Evolutionary conservation across 2,329 filamentous ascomycete genomes (phyloP).

Genomic region (Hypoxylon sp.): DNA sequence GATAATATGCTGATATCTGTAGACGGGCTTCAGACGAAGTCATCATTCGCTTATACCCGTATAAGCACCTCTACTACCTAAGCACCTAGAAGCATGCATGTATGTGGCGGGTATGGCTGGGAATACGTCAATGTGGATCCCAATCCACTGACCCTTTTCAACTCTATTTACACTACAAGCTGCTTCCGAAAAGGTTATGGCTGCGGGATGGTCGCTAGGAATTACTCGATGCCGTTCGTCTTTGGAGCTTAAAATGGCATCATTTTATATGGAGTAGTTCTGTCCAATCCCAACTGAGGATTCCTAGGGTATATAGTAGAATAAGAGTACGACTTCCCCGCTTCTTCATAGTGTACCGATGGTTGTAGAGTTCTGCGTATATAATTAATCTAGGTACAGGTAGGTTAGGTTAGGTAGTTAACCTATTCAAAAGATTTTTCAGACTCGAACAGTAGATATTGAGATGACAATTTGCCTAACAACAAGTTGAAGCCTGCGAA

Average conservation of each 20-base stretch:
- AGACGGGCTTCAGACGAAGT: background rate
- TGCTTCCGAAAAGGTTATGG: background rate
- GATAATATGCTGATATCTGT: background rate
- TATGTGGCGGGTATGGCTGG: background rate
- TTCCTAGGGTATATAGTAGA: constrained; percentile 3
- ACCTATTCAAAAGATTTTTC: background rate
- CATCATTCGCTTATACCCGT: background rate
- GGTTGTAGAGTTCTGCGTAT: background rate
- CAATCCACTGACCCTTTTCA: background rate
- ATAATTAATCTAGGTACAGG: background rate
- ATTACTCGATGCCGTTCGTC: constrained; percentile 14
- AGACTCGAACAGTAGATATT: background rate
- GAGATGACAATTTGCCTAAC: background rate
- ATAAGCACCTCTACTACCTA: background rate
- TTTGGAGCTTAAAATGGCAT: constrained; percentile 35
- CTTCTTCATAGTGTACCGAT: background rate
- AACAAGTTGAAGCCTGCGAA: background rate
- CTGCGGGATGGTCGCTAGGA: background rate
- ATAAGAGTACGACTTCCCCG: constrained; percentile 31
- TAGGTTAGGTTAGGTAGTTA: too few species aligned
- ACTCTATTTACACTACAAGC: background rate
- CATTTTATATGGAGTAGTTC: constrained; percentile 25
- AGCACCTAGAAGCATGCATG: too few species aligned
- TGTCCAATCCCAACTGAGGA: constrained; percentile 27
- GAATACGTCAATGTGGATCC: background rate